Evolutionary conservation across 2,329 filamentous ascomycete genomes (phyloP).

Genomic region (Aspergillus fischeri): DNA sequence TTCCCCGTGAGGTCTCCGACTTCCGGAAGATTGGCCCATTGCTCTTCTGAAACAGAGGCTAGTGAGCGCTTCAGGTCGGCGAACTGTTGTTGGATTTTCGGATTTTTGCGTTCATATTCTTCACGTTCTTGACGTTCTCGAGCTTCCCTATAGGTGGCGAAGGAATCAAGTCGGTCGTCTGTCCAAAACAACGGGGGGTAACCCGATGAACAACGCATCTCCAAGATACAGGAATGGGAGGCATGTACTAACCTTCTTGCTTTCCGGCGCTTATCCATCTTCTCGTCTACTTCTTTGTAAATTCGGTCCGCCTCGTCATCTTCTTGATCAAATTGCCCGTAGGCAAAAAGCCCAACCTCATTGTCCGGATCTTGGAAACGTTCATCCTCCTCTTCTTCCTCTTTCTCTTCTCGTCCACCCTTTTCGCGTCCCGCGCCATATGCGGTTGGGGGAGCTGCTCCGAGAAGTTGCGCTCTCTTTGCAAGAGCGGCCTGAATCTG

Average conservation of each 20-base stretch:
- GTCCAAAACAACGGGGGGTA: slow-evolving; percentile 59
- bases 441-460: slow-evolving; percentile 65
- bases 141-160: slow-evolving; percentile 72
- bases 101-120: slow-evolving; percentile 95
- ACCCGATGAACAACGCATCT: slow-evolving; percentile 62
- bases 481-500: slow-evolving; percentile 97
- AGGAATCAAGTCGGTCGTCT: slow-evolving; percentile 70
- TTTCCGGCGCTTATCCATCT: slow-evolving; percentile 87
- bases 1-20: slow-evolving; percentile 95
- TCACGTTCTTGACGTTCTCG: slow-evolving; percentile 87
- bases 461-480: slow-evolving; percentile 82
- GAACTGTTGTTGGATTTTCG: slow-evolving; percentile 97
- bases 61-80: slow-evolving; percentile 90
- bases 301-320: slow-evolving; percentile 97
- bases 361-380: slow-evolving; percentile 96
- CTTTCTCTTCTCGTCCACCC: slow-evolving; percentile 56
- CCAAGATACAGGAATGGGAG: slow-evolving; percentile 25
- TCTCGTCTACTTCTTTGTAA: slow-evolving; percentile 92
- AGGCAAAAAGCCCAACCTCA: slow-evolving; percentile 91
- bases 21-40: slow-evolving; percentile 93
- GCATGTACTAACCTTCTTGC: slow-evolving; percentile 70
- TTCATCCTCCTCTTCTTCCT: slow-evolving; percentile 70
- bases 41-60: slow-evolving; percentile 83
- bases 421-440: slow-evolving; percentile 72
- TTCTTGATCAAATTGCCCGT: slow-evolving; percentile 92